Evolutionary conservation across 345 rosid species (phyloP).

Genomic region (Eucalyptus regnans): DNA sequence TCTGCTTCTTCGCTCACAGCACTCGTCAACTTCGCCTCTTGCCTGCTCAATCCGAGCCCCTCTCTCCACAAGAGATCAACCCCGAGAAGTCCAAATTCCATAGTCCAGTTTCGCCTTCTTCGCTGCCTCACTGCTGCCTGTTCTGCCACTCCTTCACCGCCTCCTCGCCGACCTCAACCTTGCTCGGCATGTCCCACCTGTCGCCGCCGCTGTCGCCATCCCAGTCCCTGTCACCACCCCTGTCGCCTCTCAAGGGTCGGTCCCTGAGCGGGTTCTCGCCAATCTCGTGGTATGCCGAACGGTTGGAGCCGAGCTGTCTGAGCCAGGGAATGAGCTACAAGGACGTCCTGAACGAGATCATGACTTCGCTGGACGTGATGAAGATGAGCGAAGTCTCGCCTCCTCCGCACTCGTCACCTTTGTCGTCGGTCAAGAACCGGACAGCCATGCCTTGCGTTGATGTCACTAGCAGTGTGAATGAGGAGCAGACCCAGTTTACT

Average conservation of each 20-base stretch:
- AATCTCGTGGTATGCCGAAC: constrained; percentile 12
- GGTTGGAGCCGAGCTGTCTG: constrained; percentile 11
- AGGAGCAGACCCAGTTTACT: constrained; percentile 29
- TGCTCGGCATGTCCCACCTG: constrained; percentile 41
- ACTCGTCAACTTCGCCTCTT: constrained; percentile 52
- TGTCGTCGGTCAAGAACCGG: not conserved
- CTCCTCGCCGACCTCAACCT: constrained; percentile 73
- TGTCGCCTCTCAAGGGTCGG: not conserved
- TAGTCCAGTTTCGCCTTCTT: not conserved
- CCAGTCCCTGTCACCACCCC: constrained; percentile 38
- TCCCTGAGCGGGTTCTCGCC: constrained; percentile 13
- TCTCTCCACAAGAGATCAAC: not conserved
- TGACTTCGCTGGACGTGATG: constrained; percentile 42
- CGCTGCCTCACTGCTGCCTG: constrained; percentile 35
- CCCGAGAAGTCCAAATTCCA: not conserved
- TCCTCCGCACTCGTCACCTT: not conserved
- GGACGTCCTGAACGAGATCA: constrained; percentile 42
- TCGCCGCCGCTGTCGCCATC: constrained; percentile 37
- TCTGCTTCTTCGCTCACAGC: constrained; percentile 69
- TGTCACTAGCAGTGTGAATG: constrained; percentile 5
- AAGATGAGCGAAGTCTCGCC: constrained; percentile 23
- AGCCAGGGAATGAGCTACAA: constrained; percentile 23
- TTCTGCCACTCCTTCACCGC: constrained; percentile 24
- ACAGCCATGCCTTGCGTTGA: constrained; percentile 37
- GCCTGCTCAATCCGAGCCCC: constrained; percentile 11